Evolutionary conservation across 1,284 basidiomycete species (phyloP).

Genomic region (Heterobasidion occidentale): DNA sequence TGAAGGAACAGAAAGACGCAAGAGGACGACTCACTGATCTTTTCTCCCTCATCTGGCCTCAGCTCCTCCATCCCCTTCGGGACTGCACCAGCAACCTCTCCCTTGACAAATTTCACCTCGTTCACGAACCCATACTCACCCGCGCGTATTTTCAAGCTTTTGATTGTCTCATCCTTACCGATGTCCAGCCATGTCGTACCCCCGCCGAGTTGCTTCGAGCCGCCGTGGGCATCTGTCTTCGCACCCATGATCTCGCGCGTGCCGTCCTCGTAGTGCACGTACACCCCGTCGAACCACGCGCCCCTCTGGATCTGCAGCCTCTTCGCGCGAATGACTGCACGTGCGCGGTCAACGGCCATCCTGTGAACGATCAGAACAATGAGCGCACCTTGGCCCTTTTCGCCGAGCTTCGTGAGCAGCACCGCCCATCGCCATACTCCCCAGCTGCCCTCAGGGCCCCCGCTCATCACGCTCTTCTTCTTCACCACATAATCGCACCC

Average conservation of each 20-base stretch:
- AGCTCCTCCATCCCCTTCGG: neutral
- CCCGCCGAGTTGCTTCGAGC: neutral
- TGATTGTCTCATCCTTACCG: neutral
- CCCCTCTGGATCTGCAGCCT: neutral
- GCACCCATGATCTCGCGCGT: neutral
- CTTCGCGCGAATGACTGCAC: neutral
- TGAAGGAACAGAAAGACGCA: neutral
- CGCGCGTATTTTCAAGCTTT: neutral
- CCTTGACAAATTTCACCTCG: neutral
- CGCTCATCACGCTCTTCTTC: neutral
- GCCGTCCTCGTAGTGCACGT: neutral
- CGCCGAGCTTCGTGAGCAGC: neutral
- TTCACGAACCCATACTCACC: neutral
- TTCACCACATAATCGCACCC: neutral
- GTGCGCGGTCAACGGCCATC: no score
- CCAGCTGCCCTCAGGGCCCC: neutral
- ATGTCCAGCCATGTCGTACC: neutral
- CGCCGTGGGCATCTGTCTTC: neutral
- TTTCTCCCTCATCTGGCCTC: neutral
- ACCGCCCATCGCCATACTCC: neutral
- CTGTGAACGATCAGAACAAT: neutral
- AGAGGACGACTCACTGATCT: neutral
- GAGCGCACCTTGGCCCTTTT: neutral
- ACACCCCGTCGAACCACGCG: constrained; percentile 1
- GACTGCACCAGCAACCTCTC: neutral